Evolutionary conservation across 768 basidiomycete genomes (phyloP).

Genomic region (Bullera alba): DNA sequence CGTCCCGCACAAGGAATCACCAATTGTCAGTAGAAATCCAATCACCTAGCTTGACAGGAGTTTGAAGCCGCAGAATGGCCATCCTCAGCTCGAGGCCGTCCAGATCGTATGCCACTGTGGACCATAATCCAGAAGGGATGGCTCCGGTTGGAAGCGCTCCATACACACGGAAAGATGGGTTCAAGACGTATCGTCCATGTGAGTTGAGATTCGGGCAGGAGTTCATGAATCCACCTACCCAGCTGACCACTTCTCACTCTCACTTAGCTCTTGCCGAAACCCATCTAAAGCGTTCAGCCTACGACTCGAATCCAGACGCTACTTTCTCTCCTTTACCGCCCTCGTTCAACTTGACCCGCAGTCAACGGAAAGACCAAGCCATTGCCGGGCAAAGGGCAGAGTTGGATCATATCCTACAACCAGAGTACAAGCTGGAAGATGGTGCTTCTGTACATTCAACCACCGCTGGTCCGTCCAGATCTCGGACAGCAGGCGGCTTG

Average conservation of each 20-base stretch:
- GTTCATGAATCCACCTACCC: no score
- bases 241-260: neutral
- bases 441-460: slow-evolving; percentile 17
- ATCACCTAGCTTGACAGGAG: no score
- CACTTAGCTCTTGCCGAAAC: slow-evolving; percentile 31
- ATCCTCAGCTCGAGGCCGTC: slow-evolving; percentile 23
- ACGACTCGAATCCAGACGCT: slow-evolving; percentile 27
- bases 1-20: no score
- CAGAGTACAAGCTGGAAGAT: slow-evolving; percentile 21
- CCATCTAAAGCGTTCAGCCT: slow-evolving; percentile 20
- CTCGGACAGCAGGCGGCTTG: slow-evolving; percentile 12
- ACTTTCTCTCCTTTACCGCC: slow-evolving; percentile 36
- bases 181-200: slow-evolving; percentile 40
- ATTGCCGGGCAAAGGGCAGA: slow-evolving; percentile 32
- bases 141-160: slow-evolving; percentile 13
- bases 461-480: slow-evolving; percentile 19
- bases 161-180: slow-evolving; percentile 20
- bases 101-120: slow-evolving; percentile 32
- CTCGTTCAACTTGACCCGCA: slow-evolving; percentile 19
- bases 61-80: slow-evolving; percentile 15
- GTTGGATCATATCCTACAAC: slow-evolving; percentile 36
- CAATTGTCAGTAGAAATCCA: no score
- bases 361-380: slow-evolving; percentile 24
- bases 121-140: slow-evolving; percentile 28
- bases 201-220: slow-evolving; percentile 7